Base-by-base conservation (phyloP, 768 basidiomycete species). In the Russula lepida region DNA sequence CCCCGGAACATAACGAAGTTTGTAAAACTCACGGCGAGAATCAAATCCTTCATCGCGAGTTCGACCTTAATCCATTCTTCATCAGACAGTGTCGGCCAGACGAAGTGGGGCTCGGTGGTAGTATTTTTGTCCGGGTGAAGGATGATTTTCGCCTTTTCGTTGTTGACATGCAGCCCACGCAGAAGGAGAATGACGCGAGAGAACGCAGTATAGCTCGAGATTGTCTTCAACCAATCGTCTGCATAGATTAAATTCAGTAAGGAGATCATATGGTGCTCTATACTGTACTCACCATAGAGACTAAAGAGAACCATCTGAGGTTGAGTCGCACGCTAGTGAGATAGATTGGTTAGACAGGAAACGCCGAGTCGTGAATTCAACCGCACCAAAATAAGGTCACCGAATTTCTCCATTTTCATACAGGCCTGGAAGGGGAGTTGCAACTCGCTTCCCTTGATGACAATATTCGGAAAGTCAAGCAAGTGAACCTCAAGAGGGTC, bases 351-450 rank as follows among this genome's bases (percentile, higher is more conserved):
- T 48, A 53, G 43, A 56, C 47, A 56, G 37, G 23, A 8, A 56
- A 25, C 23, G 15, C 35, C 35, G 21, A 19, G 21, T 41, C n/a
- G 3, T 39, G 30, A 8, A 41, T 43, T 28, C 35, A 19, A 33
- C 68, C 79, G 54, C 70, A 86, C 87, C 72, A 98, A 73, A 66
- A 98, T 98, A 64, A 99, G 78, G 72, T 99, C 97, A 77, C 97
- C 97, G 67, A 99, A 98, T 75, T 98, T 98, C 82, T 99, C 97
- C 88, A 98, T 95, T 80, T 98, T 98, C 92, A 99, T 94, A 68
- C 94, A 95, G 17, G 97, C 95, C 75, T 98, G 95, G 94, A 99
- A 99, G 0, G 97, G 97, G 59, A 98, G 78, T 69, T 99, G 97
- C 51, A 99, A 78, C 73, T 99, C 97, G 66, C 91, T 94, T 60